Conservation (phyloP, 2,329 filamentous ascomycete species). For the Myriosclerotinia curreyana region DNA sequence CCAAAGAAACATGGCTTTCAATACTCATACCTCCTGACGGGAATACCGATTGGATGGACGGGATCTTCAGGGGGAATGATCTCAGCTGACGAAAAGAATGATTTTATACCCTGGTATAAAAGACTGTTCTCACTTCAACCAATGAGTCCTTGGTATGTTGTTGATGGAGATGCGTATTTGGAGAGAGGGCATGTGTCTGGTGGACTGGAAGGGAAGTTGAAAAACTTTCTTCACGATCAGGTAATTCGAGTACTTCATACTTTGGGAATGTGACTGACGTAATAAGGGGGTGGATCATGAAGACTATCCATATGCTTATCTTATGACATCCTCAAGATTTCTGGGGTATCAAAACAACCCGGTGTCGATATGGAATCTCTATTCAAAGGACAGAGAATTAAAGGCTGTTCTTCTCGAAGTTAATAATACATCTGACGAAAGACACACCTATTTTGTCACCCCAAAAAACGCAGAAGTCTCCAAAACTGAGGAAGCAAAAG, state of each 20-base stretch:
- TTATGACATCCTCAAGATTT: constrained; percentile 68
- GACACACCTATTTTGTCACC: constrained; percentile 61
- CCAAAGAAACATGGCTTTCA: constrained; percentile 65
- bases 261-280: constrained; percentile 18
- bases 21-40: constrained; percentile 68
- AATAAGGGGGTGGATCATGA: constrained; percentile 55
- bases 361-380: constrained; percentile 77
- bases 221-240: constrained; percentile 55
- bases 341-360: constrained; percentile 72
- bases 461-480: constrained; percentile 37
- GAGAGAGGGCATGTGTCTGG: constrained; percentile 49
- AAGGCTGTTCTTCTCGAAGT: constrained; percentile 68
- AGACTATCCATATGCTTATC: constrained; percentile 64
- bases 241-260: constrained; percentile 40
- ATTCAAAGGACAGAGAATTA: constrained; percentile 55
- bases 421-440: constrained; percentile 74
- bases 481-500: constrained; percentile 22
- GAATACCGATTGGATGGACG: constrained; percentile 62
- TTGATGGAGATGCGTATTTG: constrained; percentile 61
- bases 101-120: constrained; percentile 33
- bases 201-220: constrained; percentile 62
- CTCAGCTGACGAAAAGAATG: constrained; percentile 44
- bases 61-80: constrained; percentile 56
- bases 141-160: constrained; percentile 48
- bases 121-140: constrained; percentile 37